Conservation (phyloP, 2,329 filamentous ascomycete genomes). For the Fusarium sambucinum region DNA sequence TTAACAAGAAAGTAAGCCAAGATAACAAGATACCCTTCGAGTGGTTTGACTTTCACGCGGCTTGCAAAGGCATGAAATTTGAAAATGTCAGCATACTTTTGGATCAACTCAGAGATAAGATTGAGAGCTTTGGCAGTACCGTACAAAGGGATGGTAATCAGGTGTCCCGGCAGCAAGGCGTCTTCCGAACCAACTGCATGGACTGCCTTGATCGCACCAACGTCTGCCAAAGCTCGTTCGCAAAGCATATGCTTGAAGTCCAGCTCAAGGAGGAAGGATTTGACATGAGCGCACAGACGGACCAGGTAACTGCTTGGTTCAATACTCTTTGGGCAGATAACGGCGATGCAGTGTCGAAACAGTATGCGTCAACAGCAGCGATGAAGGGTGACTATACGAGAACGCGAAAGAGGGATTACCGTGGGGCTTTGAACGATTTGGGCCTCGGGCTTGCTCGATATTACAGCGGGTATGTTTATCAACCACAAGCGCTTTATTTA, state of each 20-base stretch:
- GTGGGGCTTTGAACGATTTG: constrained; percentile 90
- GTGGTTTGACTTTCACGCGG: constrained; percentile 97
- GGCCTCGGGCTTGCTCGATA: constrained; percentile 86
- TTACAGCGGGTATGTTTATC: constrained; percentile 69
- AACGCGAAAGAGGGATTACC: constrained; percentile 89
- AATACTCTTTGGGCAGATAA: constrained; percentile 98
- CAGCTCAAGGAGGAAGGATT: constrained; percentile 83
- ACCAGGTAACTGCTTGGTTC: constrained; percentile 90
- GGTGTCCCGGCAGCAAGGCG: constrained; percentile 71
- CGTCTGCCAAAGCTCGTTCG: constrained; percentile 93
- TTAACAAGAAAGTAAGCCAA: constrained; percentile 73
- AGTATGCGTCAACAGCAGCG: constrained; percentile 95
- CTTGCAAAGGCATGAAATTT: constrained; percentile 96
- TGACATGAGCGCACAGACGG: constrained; percentile 78
- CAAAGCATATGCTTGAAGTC: constrained; percentile 81
- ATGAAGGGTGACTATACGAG: constrained; percentile 97
- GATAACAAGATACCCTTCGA: constrained; percentile 70
- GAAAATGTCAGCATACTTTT: constrained; percentile 90
- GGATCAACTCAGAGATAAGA: constrained; percentile 73
- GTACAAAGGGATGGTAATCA: constrained; percentile 63
- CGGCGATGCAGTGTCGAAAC: constrained; percentile 92
- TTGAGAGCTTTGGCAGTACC: constrained; percentile 80
- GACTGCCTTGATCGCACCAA: constrained; percentile 97
- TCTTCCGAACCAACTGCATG: constrained; percentile 98
- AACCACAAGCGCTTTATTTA: neutral